phyloP scores from a whole-genome alignment of 1,284 basidiomycete species.

The Farysia itapuensis region DNA sequence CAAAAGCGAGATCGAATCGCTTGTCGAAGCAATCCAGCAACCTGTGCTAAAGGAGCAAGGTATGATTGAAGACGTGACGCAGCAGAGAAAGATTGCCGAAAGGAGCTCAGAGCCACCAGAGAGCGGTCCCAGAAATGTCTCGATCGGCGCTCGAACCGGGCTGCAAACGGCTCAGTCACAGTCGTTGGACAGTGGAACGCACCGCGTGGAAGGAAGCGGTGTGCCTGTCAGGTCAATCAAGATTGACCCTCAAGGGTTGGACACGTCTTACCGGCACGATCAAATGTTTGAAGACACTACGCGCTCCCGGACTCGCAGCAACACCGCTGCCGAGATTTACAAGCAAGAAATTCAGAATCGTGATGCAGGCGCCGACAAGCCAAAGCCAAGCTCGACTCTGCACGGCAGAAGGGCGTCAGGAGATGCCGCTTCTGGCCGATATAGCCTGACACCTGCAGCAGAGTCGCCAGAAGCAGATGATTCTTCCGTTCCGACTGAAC shows the following conservation, averaged over 20 bases:
- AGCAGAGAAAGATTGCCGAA: slow-evolving; percentile 18
- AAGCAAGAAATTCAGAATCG: slow-evolving; percentile 23
- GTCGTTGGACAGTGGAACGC: slow-evolving; percentile 30
- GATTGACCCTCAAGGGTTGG: slow-evolving; percentile 50
- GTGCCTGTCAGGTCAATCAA: slow-evolving; percentile 60
- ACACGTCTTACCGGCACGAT: slow-evolving; percentile 20
- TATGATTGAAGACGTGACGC: slow-evolving; percentile 22
- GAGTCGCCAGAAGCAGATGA: slow-evolving; percentile 15
- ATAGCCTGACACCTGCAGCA: neutral
- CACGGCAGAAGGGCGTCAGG: neutral
- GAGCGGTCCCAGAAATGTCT: slow-evolving; percentile 6
- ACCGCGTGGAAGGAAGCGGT: slow-evolving; percentile 60
- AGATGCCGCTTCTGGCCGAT: neutral
- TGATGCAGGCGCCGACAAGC: too few species aligned
- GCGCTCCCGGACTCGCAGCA: neutral
- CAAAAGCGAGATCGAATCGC: slow-evolving; percentile 66
- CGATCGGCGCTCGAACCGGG: slow-evolving; percentile 2
- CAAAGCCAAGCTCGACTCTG: too few species aligned
- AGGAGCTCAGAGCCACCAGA: slow-evolving; percentile 2
- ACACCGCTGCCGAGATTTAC: slow-evolving; percentile 22
- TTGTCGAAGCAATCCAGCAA: slow-evolving; percentile 68
- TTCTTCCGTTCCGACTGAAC: slow-evolving; percentile 2
- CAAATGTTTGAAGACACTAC: neutral
- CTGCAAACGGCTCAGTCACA: slow-evolving; percentile 5
- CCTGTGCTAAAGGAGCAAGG: slow-evolving; percentile 57